A percentile compares a stretch with the other conserved stretches of the same genome.
phyloP scores from a whole-genome alignment of 2,329 filamentous ascomycete genomes.

The Penicillium sp. region DNA sequence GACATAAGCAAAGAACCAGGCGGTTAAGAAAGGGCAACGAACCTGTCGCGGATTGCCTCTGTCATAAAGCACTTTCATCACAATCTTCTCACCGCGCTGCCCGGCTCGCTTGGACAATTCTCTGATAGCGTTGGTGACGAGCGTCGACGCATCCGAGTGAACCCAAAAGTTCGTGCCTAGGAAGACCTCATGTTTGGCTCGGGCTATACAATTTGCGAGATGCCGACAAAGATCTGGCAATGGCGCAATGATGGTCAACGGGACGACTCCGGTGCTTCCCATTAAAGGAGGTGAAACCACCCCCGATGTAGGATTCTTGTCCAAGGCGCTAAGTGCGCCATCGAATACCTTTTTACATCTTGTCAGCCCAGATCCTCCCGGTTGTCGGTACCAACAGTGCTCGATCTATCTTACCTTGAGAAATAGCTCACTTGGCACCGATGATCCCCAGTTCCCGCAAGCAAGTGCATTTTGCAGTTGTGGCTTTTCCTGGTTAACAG shows the following conservation, averaged over 20 bases:
- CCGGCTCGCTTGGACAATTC: conserved; percentile 70
- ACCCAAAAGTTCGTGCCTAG: conserved; percentile 78
- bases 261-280: conserved; percentile 65
- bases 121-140: conserved; percentile 68
- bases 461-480: conserved; percentile 57
- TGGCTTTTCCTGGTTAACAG: conserved; percentile 33
- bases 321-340: conserved; percentile 56
- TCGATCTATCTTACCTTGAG: conserved; percentile 50
- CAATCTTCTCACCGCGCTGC: conserved; percentile 56
- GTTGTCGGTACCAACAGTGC: too few species aligned
- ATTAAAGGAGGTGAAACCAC: conserved; percentile 61
- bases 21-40: background rate
- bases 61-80: conserved; percentile 77
- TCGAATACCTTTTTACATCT: conserved; percentile 58
- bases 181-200: conserved; percentile 71
- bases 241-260: conserved; percentile 69
- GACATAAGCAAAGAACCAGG: background rate
- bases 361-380: background rate
- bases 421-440: conserved; percentile 68
- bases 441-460: conserved; percentile 69
- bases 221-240: conserved; percentile 72
- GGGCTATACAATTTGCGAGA: conserved; percentile 73
- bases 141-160: conserved; percentile 65
- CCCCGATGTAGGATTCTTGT: conserved; percentile 45
- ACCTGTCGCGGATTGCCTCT: conserved; percentile 66